These are phyloP conservation scores for Breviolum minutum DNA, from an alignment of 73 alveolate genomes.

Conservation along the genomic window DNA sequence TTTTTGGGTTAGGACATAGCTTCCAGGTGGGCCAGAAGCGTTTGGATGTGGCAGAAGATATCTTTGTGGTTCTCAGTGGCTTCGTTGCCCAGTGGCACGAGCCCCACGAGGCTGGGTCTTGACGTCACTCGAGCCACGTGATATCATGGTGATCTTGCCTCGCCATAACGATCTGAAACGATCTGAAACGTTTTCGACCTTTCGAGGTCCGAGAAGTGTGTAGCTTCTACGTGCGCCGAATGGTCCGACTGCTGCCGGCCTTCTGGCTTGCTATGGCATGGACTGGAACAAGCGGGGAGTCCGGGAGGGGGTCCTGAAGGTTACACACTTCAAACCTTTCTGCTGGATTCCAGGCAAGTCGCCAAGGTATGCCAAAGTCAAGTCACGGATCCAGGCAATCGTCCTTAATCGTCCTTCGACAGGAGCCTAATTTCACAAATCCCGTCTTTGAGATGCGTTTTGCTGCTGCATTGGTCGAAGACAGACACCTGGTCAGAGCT, in stretches of 20 bases:
- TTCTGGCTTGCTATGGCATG: conserved; percentile 56
- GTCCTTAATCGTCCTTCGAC: neutral
- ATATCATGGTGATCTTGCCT: neutral
- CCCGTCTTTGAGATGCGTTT: conserved; percentile 14
- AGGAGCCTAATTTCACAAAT: conserved; percentile 23
- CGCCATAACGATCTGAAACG: too few relatives aligned
- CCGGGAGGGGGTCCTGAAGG: neutral
- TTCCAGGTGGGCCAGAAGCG: conserved; percentile 62
- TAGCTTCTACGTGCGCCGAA: conserved; percentile 56
- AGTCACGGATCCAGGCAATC: too few relatives aligned
- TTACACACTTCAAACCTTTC: neutral
- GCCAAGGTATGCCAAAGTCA: too few relatives aligned
- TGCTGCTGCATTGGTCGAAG: conserved; percentile 67
- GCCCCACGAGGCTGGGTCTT: conserved; percentile 19
- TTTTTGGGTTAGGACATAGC: neutral
- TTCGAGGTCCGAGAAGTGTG: conserved; percentile 20
- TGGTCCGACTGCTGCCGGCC: conserved; percentile 64
- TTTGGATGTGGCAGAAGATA: conserved; percentile 14
- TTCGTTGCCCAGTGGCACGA: conserved; percentile 63
- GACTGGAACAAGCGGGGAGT: neutral
- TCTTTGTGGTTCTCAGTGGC: conserved; percentile 89
- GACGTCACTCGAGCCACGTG: neutral
- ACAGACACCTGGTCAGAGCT: neutral
- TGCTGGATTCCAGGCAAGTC: too few relatives aligned
- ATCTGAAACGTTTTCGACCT: neutral